Conservation (phyloP, 441 rosid genomes). For the Eruca vesicaria region DNA sequence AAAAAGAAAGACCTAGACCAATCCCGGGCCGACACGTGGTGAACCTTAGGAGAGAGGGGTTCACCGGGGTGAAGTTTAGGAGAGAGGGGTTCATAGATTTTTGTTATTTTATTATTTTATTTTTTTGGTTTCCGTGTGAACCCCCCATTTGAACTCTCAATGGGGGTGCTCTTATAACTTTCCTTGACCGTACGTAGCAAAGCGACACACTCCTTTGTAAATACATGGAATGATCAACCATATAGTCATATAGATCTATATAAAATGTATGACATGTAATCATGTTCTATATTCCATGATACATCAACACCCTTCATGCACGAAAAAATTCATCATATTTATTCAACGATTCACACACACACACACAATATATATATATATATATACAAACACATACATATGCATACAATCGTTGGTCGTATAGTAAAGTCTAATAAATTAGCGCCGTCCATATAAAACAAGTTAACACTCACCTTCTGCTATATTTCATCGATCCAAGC, state of each 20-base stretch:
- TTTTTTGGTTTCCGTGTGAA: too few species aligned
- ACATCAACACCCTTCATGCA: not conserved
- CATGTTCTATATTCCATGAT: not conserved
- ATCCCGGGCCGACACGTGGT: too few species aligned
- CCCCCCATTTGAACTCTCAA: too few species aligned
- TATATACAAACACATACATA: not conserved
- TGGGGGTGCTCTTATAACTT: too few species aligned
- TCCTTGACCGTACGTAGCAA: conserved; percentile 6
- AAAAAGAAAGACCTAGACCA: too few species aligned
- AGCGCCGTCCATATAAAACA: not conserved
- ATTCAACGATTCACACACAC: not conserved
- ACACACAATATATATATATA: not conserved
- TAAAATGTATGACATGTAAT: not conserved
- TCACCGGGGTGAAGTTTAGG: too few species aligned
- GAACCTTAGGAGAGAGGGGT: too few species aligned
- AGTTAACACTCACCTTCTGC: not conserved
- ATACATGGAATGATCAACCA: conserved; percentile 1
- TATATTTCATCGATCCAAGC: not conserved
- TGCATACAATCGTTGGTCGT: not conserved
- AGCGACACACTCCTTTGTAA: conserved; percentile 16
- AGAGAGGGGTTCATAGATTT: too few species aligned
- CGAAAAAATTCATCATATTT: not conserved
- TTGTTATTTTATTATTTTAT: too few species aligned
- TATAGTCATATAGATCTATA: conserved; percentile 1
- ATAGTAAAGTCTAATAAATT: not conserved